Base-by-base conservation (phyloP, 805 yeast species). In the Ascoidea rubescens region DNA sequence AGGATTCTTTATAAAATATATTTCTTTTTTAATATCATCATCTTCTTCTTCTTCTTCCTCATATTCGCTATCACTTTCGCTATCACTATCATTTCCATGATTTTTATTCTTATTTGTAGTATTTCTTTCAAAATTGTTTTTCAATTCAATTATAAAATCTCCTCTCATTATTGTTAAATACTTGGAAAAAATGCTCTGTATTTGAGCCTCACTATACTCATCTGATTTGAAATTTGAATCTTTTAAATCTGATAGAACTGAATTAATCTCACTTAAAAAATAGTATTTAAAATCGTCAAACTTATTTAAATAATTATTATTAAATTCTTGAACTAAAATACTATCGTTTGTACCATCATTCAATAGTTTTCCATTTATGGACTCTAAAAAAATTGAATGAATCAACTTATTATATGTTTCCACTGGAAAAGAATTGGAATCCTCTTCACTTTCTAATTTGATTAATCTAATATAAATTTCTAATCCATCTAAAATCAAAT, bases 241-340 rank as follows among this genome's bases (percentile, higher is more conserved):
- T 37, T 33, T 31, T 4, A 47, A 59, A 49, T 6, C 60, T 55
- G 5, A 67, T 59, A 31, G 57, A 52, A n/a, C 57, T 58, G 28
- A 80, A 21, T 21, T 21, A 21, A 21, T 21, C 28, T 21, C 28
- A 63, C 57, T 75, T 80, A 45, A 79, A 57, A 87, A 82, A 61
- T 82, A 85, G 62, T 71, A 87, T 58, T 89, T 87, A 53, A 91
- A 66, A 63, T 91, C 99, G 71, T 86, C 86, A 64, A 75, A 78
- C 58, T 72, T 72, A 33, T 61, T 60, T 60, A 82, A 82, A 55
- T 76, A 80, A 31, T 68, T 69, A 28, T 73, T 79, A 32, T 71
- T 59, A 60, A 85, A 86, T 61, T 84, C 87, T 50, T 71, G 63
- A 14, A 79, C 54, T 10, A 75, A 62, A 50, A 76, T 71, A 60